Percentiles rank a stretch among this genome's conserved stretches.
Conservation (phyloP, 2,329 filamentous ascomycete species). For the Fusarium phyllophilum region DNA sequence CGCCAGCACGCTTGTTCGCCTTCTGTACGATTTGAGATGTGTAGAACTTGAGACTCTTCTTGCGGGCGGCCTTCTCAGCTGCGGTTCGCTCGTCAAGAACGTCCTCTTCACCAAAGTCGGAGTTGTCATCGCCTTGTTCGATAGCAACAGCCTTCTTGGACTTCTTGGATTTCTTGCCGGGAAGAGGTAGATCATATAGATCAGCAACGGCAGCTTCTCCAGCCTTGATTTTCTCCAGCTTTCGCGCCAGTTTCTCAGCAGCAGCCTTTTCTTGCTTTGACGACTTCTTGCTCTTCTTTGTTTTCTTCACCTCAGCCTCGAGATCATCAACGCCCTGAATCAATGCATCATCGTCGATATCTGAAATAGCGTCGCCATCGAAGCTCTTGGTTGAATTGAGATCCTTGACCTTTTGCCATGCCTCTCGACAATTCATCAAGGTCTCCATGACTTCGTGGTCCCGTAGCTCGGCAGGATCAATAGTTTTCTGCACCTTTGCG, state of each 20-base stretch:
- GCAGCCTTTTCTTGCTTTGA: constrained; percentile 51
- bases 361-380: constrained; percentile 45
- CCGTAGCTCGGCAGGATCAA: constrained; percentile 81
- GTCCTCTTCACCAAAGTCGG: constrained; percentile 94
- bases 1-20: constrained; percentile 81
- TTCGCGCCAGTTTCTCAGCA: constrained; percentile 54
- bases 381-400: constrained; percentile 62
- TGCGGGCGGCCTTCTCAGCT: constrained; percentile 87
- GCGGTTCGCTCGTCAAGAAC: constrained; percentile 79
- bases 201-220: constrained; percentile 78
- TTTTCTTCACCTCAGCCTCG: constrained; percentile 41
- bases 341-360: constrained; percentile 40
- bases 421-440: constrained; percentile 79
- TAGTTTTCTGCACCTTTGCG: constrained; percentile 63
- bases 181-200: constrained; percentile 70
- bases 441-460: constrained; percentile 93
- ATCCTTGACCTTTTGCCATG: constrained; percentile 80
- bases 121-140: constrained; percentile 69
- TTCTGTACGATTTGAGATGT: constrained; percentile 98
- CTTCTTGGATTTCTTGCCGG: constrained; percentile 58
- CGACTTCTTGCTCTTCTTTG: constrained; percentile 44
- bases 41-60: constrained; percentile 96
- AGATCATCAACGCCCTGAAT: constrained; percentile 38
- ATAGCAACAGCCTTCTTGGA: constrained; percentile 47
- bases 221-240: constrained; percentile 62